Evolutionary conservation across 129 eudicot species (phyloP), one percentile per base, ranked within the genome.

Genomic region (Lactuca sativa): DNA sequence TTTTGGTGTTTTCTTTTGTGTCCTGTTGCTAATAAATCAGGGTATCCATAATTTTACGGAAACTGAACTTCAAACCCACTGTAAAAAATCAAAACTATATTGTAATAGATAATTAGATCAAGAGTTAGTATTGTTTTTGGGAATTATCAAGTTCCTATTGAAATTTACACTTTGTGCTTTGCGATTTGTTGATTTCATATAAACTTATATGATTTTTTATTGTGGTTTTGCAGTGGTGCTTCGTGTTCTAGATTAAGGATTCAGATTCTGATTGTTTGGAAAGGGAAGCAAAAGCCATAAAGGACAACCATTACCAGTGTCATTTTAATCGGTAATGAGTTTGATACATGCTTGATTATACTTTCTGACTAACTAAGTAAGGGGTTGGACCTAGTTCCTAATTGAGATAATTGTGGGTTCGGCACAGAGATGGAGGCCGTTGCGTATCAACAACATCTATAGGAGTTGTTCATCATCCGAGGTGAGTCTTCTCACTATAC

Each of bases 1-100:
- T 66, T 67, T 75, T 67, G 80, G 59, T 75, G 62, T 16, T 14
- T 67, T 75, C 36, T 74, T 66, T 40, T 56, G 56, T 65, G 72
- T 65, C 72, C 49, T 67, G 56, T 67, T 34, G 31, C 80, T 75
- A 59, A 57, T 66, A 17, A 18, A 56, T 58, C 14, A 59, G 54
- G 63, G 4, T 48, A 25, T 13, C 58, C 11, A 48, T 56, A 10
- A 37, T 51, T 37, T 59, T 59, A 37, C 21, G 36, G 76, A 44
- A 30, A n/a, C 48, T 44, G 9, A 15, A 31, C 49, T 59, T 43
- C 5, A 40, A 30, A 56, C 18, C 7, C 25, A 32, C 59, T 66
- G 49, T 58, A 58, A 7, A 58, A 58, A 58, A 9, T 5, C 13
- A 59, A 43, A 59, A 12, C 18, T 21, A 15, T 25, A 17, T 40